Evolutionary conservation across 495 filamentous ascomycete species (phyloP).

Genomic region (Glonium stellatum): DNA sequence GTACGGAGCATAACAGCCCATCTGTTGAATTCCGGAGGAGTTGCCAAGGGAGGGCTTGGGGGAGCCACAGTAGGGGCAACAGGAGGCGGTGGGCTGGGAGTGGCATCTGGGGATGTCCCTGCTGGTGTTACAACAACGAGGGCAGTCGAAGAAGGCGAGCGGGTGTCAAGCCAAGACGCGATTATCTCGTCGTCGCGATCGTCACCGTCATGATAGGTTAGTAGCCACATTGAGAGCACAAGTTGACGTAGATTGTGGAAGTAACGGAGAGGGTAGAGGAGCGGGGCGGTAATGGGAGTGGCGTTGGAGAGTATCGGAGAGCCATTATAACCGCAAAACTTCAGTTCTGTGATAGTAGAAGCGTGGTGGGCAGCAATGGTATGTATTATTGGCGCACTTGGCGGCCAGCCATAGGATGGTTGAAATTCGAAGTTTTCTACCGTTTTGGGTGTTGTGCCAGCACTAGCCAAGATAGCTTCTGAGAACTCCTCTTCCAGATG

Average conservation of each 20-base stretch:
- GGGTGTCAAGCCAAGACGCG: conserved; percentile 30
- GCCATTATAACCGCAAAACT: conserved; percentile 34
- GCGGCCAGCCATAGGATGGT: conserved; percentile 30
- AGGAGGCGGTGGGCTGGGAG: conserved; percentile 1
- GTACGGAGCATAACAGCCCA: conserved; percentile 29
- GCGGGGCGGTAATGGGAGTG: conserved; percentile 27
- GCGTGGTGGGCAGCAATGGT: conserved; percentile 29
- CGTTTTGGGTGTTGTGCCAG: neutral
- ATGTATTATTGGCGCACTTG: conserved; percentile 29
- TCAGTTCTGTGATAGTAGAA: conserved; percentile 31
- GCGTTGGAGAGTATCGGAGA: conserved; percentile 22
- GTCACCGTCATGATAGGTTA: conserved; percentile 25
- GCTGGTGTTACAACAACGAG: conserved; percentile 21
- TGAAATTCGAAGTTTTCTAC: conserved; percentile 19
- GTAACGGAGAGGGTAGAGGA: conserved; percentile 28
- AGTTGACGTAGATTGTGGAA: conserved; percentile 32
- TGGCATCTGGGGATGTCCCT: conserved; percentile 5
- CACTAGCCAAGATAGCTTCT: conserved; percentile 9
- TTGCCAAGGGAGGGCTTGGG: neutral
- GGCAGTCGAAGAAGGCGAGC: conserved; percentile 24
- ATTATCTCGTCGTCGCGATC: conserved; percentile 32
- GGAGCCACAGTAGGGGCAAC: conserved; percentile 18
- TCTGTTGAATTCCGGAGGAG: conserved; percentile 19
- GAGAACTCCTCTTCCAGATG: conserved; percentile 27
- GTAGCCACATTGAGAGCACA: conserved; percentile 28